Conservation (phyloP, 345 rosid genomes). For the Citrus maxima region DNA sequence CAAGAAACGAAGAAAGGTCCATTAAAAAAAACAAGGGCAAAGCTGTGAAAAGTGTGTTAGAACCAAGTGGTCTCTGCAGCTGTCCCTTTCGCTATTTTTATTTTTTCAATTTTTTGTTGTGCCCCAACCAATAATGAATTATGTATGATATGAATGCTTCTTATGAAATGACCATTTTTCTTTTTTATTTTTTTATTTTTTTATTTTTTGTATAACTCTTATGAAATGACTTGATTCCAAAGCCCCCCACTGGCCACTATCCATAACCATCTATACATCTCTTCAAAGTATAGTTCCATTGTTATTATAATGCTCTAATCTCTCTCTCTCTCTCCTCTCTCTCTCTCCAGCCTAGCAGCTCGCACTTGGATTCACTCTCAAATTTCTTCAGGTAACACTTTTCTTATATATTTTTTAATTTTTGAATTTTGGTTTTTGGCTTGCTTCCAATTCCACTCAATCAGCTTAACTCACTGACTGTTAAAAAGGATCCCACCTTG, state of each 20-base stretch:
- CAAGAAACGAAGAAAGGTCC: not conserved
- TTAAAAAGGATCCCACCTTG: not conserved
- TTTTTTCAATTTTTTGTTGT: not conserved
- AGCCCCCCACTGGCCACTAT: too few species aligned
- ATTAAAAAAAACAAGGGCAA: not conserved
- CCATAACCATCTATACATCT: too few species aligned
- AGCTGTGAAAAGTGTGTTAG: constrained; percentile 3
- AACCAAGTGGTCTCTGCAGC: constrained; percentile 10
- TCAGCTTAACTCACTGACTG: not conserved
- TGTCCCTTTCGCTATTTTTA: not conserved
- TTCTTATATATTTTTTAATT: not conserved
- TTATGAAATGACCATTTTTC: too few species aligned
- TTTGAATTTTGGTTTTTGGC: not conserved
- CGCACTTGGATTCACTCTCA: not conserved
- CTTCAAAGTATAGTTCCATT: too few species aligned
- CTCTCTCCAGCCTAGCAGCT: not conserved
- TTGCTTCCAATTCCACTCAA: not conserved
- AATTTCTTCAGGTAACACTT: constrained; percentile 5
- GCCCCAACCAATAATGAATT: too few species aligned
- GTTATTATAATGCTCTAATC: too few species aligned
- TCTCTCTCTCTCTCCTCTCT: not conserved
- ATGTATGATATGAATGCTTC: not conserved
- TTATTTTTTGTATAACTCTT: too few species aligned
- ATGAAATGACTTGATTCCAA: too few species aligned
- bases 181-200: too few species aligned